Percentiles rank a stretch among this genome's conserved stretches.
phyloP scores from a whole-genome alignment of 768 basidiomycete species.

The Lactifluus echinatus region DNA sequence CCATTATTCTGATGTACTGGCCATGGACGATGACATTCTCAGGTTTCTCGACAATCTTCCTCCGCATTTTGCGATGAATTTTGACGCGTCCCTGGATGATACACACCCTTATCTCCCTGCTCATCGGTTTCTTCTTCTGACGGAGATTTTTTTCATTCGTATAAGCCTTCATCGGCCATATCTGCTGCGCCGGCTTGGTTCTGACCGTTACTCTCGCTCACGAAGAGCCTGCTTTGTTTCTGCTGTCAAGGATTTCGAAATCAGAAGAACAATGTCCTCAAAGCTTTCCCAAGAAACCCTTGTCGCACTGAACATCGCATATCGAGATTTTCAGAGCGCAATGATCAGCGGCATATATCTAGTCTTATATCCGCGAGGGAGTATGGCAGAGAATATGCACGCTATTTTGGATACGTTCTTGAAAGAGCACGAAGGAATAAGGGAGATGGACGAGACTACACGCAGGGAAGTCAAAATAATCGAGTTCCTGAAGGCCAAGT shows the following conservation, averaged over 20 bases:
- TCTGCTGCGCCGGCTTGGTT: constrained; percentile 66
- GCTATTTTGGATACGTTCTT: constrained; percentile 72
- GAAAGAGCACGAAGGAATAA: constrained; percentile 46
- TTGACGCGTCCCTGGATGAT: constrained; percentile 72
- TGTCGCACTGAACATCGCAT: constrained; percentile 69
- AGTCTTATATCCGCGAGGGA: constrained; percentile 66
- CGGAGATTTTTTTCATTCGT: constrained; percentile 81
- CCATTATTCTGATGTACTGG: constrained; percentile 75
- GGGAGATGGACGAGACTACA: constrained; percentile 77
- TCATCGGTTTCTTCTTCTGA: constrained; percentile 83
- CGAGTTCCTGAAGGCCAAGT: constrained; percentile 67
- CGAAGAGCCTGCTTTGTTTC: constrained; percentile 86
- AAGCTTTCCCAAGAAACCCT: constrained; percentile 52
- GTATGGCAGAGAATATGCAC: constrained; percentile 64
- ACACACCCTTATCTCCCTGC: constrained; percentile 57
- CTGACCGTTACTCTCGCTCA: constrained; percentile 75
- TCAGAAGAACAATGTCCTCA: constrained; percentile 61
- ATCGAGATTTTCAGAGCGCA: constrained; percentile 80
- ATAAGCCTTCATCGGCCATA: constrained; percentile 85
- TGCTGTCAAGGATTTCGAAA: constrained; percentile 77
- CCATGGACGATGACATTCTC: constrained; percentile 76
- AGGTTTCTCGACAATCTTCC: constrained; percentile 71
- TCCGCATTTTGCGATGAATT: constrained; percentile 65
- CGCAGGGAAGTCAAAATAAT: constrained; percentile 77
- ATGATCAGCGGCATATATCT: constrained; percentile 88